Conservation (phyloP, 371 early-diverging fungal genomes). For the Rhizopus arrhizus region DNA sequence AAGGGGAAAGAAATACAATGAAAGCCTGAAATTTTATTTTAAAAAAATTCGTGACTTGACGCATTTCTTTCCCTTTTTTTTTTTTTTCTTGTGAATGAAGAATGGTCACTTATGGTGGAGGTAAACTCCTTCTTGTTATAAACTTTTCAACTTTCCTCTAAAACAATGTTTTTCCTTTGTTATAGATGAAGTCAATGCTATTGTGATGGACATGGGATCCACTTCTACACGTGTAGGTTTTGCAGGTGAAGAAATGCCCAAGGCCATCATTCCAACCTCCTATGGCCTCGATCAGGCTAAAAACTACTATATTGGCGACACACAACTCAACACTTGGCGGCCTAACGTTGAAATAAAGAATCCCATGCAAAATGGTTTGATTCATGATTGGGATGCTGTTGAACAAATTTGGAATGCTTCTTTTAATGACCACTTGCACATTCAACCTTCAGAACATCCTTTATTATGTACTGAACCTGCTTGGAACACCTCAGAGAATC, state of each 20-base stretch:
- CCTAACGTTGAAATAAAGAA: conserved; percentile 77
- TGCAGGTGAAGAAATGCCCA: conserved; percentile 94
- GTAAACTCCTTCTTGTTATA: conserved; percentile 31
- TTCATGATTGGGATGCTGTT: conserved; percentile 85
- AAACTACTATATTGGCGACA: conserved; percentile 79
- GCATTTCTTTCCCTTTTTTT: not conserved
- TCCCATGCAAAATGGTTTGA: conserved; percentile 71
- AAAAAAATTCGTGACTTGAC: not conserved
- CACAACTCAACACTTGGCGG: conserved; percentile 75
- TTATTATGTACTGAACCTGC: conserved; percentile 85
- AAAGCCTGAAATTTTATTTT: no score
- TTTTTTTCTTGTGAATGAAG: conserved; percentile 2
- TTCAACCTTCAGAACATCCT: conserved; percentile 82
- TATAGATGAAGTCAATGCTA: conserved; percentile 90
- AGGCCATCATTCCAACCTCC: conserved; percentile 80
- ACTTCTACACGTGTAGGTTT: conserved; percentile 89
- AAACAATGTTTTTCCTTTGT: not conserved
- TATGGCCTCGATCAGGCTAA: conserved; percentile 38
- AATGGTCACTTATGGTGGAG: conserved; percentile 83
- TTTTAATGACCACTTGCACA: conserved; percentile 65
- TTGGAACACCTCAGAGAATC: conserved; percentile 78
- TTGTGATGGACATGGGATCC: conserved; percentile 92
- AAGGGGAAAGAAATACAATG: no score
- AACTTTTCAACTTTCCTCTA: not conserved
- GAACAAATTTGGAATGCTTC: conserved; percentile 88